A percentile compares a stretch with the other conserved stretches of the same genome.
These are phyloP conservation scores for Cordyceps farinosa DNA, from an alignment of 2,329 filamentous ascomycete genomes.

Conservation along the genomic window DNA sequence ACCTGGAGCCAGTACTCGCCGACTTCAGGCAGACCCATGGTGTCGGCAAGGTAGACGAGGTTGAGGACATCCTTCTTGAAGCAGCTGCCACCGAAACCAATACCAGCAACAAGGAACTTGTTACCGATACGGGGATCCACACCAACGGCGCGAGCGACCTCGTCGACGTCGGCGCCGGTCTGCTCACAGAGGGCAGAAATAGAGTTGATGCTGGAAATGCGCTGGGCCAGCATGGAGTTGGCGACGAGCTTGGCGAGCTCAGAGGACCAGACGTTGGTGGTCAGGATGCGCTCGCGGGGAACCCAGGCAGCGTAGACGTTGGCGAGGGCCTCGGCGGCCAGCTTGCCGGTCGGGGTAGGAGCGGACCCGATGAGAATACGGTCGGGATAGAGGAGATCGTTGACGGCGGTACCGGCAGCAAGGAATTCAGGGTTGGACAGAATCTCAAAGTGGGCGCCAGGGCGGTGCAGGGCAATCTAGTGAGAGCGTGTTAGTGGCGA, in stretches of 20 bases:
- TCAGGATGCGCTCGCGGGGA: constrained; percentile 61
- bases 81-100: constrained; percentile 77
- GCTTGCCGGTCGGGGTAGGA: constrained; percentile 54
- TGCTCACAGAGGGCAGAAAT: constrained; percentile 77
- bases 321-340: constrained; percentile 61
- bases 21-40: constrained; percentile 65
- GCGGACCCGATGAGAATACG: constrained; percentile 72
- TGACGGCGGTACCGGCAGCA: constrained; percentile 71
- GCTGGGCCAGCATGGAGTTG: constrained; percentile 76
- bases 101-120: constrained; percentile 69
- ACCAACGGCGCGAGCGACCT: constrained; percentile 65
- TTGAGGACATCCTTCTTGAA: constrained; percentile 78
- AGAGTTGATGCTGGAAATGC: constrained; percentile 77
- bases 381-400: constrained; percentile 67
- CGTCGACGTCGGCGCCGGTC: constrained; percentile 71
- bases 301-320: constrained; percentile 71
- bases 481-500: neutral
- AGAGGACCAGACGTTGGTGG: constrained; percentile 72
- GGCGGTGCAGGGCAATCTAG: constrained; percentile 56
- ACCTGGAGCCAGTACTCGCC: constrained; percentile 73
- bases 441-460: constrained; percentile 66
- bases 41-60: constrained; percentile 69
- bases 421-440: constrained; percentile 81
- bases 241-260: constrained; percentile 76
- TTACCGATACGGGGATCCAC: constrained; percentile 68